phyloP scores from a whole-genome alignment of 2,329 filamentous ascomycete genomes.

The Alternaria angustiovoidea region DNA sequence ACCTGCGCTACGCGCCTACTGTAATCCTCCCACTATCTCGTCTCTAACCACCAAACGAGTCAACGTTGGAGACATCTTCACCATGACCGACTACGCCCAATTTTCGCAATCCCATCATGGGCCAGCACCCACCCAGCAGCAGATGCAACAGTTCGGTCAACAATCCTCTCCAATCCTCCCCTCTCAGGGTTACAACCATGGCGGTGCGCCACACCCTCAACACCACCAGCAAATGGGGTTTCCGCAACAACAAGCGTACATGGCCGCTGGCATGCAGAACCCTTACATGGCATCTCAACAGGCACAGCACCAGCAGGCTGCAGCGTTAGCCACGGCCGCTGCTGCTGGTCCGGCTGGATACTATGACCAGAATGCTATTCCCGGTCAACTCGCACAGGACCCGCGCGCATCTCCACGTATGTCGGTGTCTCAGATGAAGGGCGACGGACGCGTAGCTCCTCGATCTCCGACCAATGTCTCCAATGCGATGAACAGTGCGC shows the following conservation, averaged over 20 bases:
- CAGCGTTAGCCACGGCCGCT: conserved; percentile 92
- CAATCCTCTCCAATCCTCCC: conserved; percentile 83
- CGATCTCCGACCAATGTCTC: conserved; percentile 79
- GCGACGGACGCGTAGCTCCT: conserved; percentile 71
- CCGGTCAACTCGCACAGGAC: conserved; percentile 65
- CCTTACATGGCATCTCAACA: conserved; percentile 83
- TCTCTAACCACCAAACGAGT: conserved; percentile 37
- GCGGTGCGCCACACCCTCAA: conserved; percentile 67
- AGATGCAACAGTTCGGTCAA: conserved; percentile 55
- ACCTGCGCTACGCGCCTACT: conserved; percentile 40
- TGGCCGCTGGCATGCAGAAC: conserved; percentile 72
- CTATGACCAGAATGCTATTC: conserved; percentile 68
- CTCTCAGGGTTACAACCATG: conserved; percentile 74
- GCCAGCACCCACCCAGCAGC: conserved; percentile 66
- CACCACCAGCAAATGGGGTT: conserved; percentile 80
- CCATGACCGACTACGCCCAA: conserved; percentile 59
- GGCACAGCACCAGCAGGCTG: conserved; percentile 92
- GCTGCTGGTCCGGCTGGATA: conserved; percentile 79
- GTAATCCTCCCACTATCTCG: conserved; percentile 38
- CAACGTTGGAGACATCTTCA: conserved; percentile 25
- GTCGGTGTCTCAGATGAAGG: conserved; percentile 72
- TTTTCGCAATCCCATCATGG: conserved; percentile 58
- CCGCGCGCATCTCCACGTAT: conserved; percentile 77
- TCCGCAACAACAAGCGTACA: conserved; percentile 74
- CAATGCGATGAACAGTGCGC: conserved; percentile 60